Base-by-base conservation (phyloP, 192 early-diverging fungal species). In the Coemansia sp. region DNA sequence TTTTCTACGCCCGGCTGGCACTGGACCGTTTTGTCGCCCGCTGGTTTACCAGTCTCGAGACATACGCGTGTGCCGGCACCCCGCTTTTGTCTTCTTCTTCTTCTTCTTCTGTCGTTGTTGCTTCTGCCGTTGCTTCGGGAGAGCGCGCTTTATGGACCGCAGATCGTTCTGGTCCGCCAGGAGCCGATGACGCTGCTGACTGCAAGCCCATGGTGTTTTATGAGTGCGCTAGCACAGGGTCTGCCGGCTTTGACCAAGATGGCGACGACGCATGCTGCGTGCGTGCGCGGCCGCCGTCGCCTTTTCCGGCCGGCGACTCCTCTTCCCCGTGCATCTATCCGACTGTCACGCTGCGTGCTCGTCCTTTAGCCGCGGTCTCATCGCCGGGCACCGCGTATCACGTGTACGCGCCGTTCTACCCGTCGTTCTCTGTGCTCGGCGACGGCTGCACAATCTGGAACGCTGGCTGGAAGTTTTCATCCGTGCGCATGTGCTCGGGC, bases 371-470 rank as follows among this genome's bases (percentile, higher is more conserved):
- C n/a, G 34, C 52, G 14, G 39, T 28, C 22, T 28, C 38, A 12
- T 45, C 38, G 18, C 61, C 68, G 4, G 64, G 64, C 3, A 52
- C 67, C 8, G 41, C 39, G 37, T 71, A 65, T 53, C 73, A 71
- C 39, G 72, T 43, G 28, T 64, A 75, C 43, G 34, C 73, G 14
- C 79, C 79, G 65, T 70, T 41, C 35, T 73, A 71, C 20, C 71
- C 79, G 43, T 33, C 61, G 33, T 83, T 78, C 51, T 32, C 53
- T 22, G 67, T 41, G 11, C 67, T 83, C 14, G 76, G 60, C 1
- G 76, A 83, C 36, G 76, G 81, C 5, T 58, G 51, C 45, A 72
- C 81, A 6, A 64, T 83, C 14, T 83, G 75, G 76, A 83, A 75
- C 73, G 58, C 76, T 8, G 65, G 73, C 35, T 79, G 76, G 76